phyloP scores from a whole-genome alignment of 2,329 filamentous ascomycete species.

The Microdochium bolleyi region DNA sequence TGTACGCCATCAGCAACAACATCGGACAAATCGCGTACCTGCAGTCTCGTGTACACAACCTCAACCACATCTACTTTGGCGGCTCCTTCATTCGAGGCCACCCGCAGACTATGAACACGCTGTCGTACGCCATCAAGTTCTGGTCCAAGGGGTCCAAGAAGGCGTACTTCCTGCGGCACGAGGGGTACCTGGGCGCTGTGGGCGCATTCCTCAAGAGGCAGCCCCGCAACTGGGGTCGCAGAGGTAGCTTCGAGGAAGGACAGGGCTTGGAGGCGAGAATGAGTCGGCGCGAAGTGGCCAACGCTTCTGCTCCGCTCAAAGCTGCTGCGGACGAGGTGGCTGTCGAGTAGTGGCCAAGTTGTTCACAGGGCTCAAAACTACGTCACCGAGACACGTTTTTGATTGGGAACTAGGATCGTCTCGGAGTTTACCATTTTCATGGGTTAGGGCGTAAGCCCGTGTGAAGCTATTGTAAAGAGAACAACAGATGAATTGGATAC shows the following conservation, averaged over 20 bases:
- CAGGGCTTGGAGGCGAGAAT: conserved; percentile 19
- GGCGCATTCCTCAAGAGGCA: conserved; percentile 91
- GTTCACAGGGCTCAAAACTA: conserved; percentile 1
- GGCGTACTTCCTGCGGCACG: conserved; percentile 91
- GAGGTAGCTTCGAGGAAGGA: conserved; percentile 62
- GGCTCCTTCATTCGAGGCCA: conserved; percentile 96
- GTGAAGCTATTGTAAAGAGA: too few relatives aligned
- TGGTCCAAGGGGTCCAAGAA: conserved; percentile 93
- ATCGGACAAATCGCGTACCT: conserved; percentile 96
- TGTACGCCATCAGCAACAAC: conserved; percentile 96
- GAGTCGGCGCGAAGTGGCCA: conserved; percentile 6
- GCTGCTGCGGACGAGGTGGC: conserved; percentile 11
- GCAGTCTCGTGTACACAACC: conserved; percentile 89
- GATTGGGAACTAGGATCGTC: too few relatives aligned
- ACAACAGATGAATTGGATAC: too few relatives aligned
- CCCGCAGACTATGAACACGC: conserved; percentile 93
- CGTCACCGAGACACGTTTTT: too few relatives aligned
- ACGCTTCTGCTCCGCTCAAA: too few relatives aligned
- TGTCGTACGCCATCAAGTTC: conserved; percentile 95
- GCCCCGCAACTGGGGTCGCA: conserved; percentile 82
- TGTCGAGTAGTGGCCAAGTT: conserved; percentile 20
- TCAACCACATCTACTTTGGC: conserved; percentile 94
- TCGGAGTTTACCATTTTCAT: too few relatives aligned
- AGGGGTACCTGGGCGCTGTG: conserved; percentile 90
- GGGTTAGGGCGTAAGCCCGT: too few relatives aligned